Evolutionary conservation across 2,329 filamentous ascomycete genomes (phyloP).

Genomic region (Diplodia scrobiculata): DNA sequence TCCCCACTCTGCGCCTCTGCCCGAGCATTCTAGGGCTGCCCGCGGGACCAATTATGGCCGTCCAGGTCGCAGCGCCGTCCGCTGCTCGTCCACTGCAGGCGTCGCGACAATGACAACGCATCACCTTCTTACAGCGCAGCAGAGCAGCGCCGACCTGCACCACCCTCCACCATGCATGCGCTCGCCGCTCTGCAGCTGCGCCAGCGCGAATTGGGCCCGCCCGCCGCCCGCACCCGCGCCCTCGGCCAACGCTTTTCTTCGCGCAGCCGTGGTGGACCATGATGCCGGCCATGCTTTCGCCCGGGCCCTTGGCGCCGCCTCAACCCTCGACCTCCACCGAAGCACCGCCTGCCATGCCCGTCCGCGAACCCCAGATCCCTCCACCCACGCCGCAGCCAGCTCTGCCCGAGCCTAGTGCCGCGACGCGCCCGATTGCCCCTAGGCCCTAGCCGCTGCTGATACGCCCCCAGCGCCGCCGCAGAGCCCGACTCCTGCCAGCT

Average conservation of each 20-base stretch:
- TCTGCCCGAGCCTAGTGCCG: constrained; percentile 11
- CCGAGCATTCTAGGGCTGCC: constrained; percentile 19
- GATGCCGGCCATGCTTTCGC: constrained; percentile 18
- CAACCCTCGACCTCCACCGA: neutral
- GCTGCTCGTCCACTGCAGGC: constrained; percentile 18
- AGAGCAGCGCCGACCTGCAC: constrained; percentile 21
- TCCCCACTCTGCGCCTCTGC: constrained; percentile 26
- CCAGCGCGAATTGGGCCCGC: constrained; percentile 19
- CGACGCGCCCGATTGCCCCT: constrained; percentile 3
- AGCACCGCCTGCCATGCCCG: constrained; percentile 13
- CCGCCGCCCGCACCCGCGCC: neutral
- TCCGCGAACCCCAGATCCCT: constrained; percentile 22
- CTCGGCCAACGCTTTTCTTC: constrained; percentile 22
- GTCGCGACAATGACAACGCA: constrained; percentile 28
- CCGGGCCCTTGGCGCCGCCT: constrained; percentile 20
- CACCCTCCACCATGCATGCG: constrained; percentile 27
- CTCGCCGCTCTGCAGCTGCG: constrained; percentile 23
- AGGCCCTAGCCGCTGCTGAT: neutral
- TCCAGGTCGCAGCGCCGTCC: constrained; percentile 26
- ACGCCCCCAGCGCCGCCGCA: constrained; percentile 1
- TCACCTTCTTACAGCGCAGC: constrained; percentile 25
- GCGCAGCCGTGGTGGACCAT: constrained; percentile 10
- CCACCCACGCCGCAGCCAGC: constrained; percentile 20
- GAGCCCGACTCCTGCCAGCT: constrained; percentile 9
- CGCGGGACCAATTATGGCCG: constrained; percentile 20